phyloP scores from a whole-genome alignment of 805 yeast genomes.

The Candida broadrunensis region DNA sequence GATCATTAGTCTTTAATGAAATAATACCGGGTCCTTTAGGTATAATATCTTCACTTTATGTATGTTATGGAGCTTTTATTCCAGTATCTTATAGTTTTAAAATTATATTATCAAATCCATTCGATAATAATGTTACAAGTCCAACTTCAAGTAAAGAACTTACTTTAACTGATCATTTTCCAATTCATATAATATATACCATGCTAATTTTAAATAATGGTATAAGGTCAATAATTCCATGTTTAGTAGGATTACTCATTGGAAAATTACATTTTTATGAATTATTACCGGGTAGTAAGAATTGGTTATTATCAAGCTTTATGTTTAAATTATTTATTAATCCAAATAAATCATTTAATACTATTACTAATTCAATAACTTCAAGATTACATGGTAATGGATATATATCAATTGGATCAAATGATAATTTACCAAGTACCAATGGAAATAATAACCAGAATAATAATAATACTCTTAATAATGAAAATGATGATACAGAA shows the following conservation, averaged over 20 bases:
- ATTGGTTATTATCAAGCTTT: slow-evolving; percentile 29
- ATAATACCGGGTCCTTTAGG: slow-evolving; percentile 41
- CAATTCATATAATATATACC: slow-evolving; percentile 34
- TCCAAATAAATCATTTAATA: slow-evolving; percentile 17
- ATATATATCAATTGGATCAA: not conserved
- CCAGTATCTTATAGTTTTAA: slow-evolving; percentile 35
- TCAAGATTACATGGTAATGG: not conserved
- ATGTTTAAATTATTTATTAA: slow-evolving; percentile 24
- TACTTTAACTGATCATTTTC: slow-evolving; percentile 35
- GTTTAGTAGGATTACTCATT: slow-evolving; percentile 33
- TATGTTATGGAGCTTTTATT: slow-evolving; percentile 33
- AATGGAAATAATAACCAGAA: not conserved
- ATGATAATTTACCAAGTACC: not conserved
- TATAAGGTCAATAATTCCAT: slow-evolving; percentile 30
- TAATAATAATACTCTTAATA: not conserved
- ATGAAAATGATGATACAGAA: slow-evolving; percentile 12
- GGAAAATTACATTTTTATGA: slow-evolving; percentile 35
- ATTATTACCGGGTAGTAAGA: slow-evolving; percentile 33
- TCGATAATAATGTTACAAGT: not conserved
- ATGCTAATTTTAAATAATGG: slow-evolving; percentile 39
- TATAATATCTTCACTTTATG: slow-evolving; percentile 34
- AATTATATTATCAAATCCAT: slow-evolving; percentile 23
- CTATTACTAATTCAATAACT: not conserved
- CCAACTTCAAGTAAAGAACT: slow-evolving; percentile 13
- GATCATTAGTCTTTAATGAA: slow-evolving; percentile 29